Conservation (phyloP, 169 alveolate genomes). For the Cryptosporidium tyzzeri region DNA sequence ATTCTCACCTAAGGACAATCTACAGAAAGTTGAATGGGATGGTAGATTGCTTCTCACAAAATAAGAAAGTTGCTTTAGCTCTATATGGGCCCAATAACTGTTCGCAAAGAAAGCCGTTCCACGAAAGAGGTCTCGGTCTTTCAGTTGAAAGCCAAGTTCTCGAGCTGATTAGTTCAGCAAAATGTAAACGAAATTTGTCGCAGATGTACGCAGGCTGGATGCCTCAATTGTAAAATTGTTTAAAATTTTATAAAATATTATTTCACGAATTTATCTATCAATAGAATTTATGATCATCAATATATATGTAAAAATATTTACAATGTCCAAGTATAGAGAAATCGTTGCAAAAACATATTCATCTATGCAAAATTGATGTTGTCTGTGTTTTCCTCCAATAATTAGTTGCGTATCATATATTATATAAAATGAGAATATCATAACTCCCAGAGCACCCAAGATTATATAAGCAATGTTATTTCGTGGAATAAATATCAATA, state of each 20-base stretch:
- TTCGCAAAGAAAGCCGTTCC: constrained; percentile 85
- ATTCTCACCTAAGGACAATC: constrained; percentile 80
- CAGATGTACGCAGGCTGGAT: constrained; percentile 96
- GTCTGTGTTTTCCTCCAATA: constrained; percentile 90
- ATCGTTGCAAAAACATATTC: constrained; percentile 93
- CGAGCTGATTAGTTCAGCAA: constrained; percentile 91
- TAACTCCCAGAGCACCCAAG: constrained; percentile 83
- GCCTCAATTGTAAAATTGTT: constrained; percentile 83
- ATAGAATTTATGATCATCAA: constrained; percentile 54
- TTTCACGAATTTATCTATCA: neutral
- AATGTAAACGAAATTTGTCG: constrained; percentile 91
- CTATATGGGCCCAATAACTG: constrained; percentile 83
- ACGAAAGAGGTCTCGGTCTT: constrained; percentile 81
- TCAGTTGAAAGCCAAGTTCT: constrained; percentile 85
- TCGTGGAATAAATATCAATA: constrained; percentile 75
- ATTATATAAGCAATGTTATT: constrained; percentile 75
- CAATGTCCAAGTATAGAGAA: constrained; percentile 90
- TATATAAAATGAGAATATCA: constrained; percentile 87
- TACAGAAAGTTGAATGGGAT: constrained; percentile 84
- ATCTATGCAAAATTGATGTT: constrained; percentile 89
- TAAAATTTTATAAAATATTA: neutral
- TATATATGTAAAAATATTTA: constrained; percentile 86
- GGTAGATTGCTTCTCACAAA: constrained; percentile 84
- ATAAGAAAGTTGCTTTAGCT: constrained; percentile 77
- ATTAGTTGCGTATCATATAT: constrained; percentile 91